Percentiles rank a stretch among this genome's conserved stretches.
These are phyloP conservation scores for Penicillium italicum DNA, from an alignment of 2,329 filamentous ascomycete genomes.

Conservation along the genomic window DNA sequence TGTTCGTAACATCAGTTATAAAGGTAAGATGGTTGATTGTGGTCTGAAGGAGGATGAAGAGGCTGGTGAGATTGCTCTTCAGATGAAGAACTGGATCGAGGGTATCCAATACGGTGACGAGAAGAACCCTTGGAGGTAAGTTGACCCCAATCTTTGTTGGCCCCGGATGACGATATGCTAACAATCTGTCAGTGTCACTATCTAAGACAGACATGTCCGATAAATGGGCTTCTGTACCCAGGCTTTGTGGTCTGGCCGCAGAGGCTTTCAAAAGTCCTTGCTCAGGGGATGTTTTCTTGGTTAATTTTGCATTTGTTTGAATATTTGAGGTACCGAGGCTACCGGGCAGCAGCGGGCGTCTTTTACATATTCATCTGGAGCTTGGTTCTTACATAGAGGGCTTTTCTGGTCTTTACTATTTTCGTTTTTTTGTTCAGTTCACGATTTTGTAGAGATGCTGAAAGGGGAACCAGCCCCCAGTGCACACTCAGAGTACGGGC, in stretches of 20 bases:
- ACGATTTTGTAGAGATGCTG: background rate
- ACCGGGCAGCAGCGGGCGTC: background rate
- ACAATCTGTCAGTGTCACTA: constrained; percentile 9
- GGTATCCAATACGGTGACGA: constrained; percentile 92
- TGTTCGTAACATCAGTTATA: constrained; percentile 85
- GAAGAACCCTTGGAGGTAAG: constrained; percentile 84
- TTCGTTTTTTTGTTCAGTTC: background rate
- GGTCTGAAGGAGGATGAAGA: constrained; percentile 77
- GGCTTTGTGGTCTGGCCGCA: background rate
- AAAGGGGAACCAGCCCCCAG: background rate
- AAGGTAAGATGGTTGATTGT: constrained; percentile 74
- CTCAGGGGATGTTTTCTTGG: background rate
- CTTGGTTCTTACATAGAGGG: background rate
- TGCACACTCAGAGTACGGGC: background rate
- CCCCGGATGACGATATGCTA: background rate
- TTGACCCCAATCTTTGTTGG: background rate
- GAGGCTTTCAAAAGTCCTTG: background rate
- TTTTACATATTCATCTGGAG: constrained; percentile 3
- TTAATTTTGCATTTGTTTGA: constrained; percentile 1
- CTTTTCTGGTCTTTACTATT: background rate
- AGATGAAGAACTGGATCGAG: constrained; percentile 97
- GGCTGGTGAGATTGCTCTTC: constrained; percentile 77
- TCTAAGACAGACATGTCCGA: constrained; percentile 15
- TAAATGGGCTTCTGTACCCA: background rate
- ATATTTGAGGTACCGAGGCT: background rate